phyloP scores from a whole-genome alignment of 371 early-diverging fungal species.

The Coemansia sp. region DNA sequence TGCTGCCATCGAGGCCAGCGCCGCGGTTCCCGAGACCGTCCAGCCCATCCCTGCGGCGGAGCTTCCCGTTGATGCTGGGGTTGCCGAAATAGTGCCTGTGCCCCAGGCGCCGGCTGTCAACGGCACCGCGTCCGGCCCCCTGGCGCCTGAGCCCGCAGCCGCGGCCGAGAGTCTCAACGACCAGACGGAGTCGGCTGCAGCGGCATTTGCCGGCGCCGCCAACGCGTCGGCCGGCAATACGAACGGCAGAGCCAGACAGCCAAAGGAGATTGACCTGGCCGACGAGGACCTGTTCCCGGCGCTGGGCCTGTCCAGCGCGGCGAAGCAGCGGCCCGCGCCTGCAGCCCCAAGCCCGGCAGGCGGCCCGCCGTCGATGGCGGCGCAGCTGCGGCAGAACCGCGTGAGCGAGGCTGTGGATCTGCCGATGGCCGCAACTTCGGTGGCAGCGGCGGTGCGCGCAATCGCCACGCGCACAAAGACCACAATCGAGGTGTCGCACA shows the following conservation, averaged over 20 bases:
- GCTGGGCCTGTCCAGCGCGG: conserved; percentile 49
- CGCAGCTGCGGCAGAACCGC: conserved; percentile 18
- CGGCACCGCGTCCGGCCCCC: too few relatives aligned
- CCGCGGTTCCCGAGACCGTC: background rate
- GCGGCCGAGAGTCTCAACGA: too few relatives aligned
- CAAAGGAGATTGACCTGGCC: conserved; percentile 55
- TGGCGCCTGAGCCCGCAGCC: background rate
- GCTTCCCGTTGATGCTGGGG: background rate
- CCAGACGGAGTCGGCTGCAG: conserved; percentile 19
- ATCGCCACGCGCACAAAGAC: conserved; percentile 72
- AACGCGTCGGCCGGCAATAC: conserved; percentile 36
- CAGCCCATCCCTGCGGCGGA: background rate
- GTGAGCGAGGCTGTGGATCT: conserved; percentile 64
- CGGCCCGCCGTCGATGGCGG: conserved; percentile 34
- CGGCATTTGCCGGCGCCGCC: conserved; percentile 34
- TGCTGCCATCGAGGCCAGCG: background rate
- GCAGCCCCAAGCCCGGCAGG: background rate
- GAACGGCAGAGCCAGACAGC: conserved; percentile 6
- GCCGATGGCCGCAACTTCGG: conserved; percentile 60
- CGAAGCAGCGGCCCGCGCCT: conserved; percentile 11
- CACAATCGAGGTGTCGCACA: conserved; percentile 83
- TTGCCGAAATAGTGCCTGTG: too few relatives aligned
- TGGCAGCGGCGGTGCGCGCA: conserved; percentile 69
- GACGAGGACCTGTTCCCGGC: conserved; percentile 73
- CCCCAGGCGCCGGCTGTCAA: too few relatives aligned